Evolutionary conservation across 306 rosid species (phyloP).

Genomic region (Carpinus fangiana): DNA sequence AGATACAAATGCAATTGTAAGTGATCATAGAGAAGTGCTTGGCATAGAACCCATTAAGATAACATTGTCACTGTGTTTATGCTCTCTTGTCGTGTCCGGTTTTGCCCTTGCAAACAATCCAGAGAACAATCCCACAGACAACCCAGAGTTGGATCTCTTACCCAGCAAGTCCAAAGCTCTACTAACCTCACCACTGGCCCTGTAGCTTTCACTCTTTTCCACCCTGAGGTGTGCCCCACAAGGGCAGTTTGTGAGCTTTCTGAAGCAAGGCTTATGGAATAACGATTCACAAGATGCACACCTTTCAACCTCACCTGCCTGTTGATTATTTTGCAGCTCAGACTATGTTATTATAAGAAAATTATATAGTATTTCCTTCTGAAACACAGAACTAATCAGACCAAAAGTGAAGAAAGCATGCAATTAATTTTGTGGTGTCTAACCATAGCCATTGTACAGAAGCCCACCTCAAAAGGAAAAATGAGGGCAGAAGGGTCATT

Average conservation of each 20-base stretch:
- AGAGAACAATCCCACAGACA: constrained; percentile 53
- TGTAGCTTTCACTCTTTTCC: constrained; percentile 37
- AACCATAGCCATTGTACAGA: constrained; percentile 13
- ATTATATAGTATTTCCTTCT: not conserved
- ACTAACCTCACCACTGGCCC: constrained; percentile 37
- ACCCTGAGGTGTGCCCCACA: constrained; percentile 51
- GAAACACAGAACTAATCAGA: not conserved
- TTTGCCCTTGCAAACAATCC: constrained; percentile 60
- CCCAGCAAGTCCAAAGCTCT: constrained; percentile 60
- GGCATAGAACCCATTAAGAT: constrained; percentile 92
- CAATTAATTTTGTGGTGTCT: not conserved
- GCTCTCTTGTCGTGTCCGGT: constrained; percentile 43
- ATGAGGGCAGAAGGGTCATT: constrained; percentile 88
- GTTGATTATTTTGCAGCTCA: constrained; percentile 39
- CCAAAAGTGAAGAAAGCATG: not conserved
- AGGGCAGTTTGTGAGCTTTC: constrained; percentile 63
- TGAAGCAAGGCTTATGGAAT: constrained; percentile 79
- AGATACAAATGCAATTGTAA: constrained; percentile 20
- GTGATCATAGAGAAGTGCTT: constrained; percentile 50
- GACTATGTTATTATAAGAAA: constrained; percentile 4
- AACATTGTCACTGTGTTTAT: constrained; percentile 56
- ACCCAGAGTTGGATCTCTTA: constrained; percentile 52
- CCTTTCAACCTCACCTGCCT: constrained; percentile 76
- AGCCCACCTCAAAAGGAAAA: constrained; percentile 89
- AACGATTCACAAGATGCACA: constrained; percentile 69